Conservation (phyloP, 768 basidiomycete species). For the Dacryopinax primogenitus region DNA sequence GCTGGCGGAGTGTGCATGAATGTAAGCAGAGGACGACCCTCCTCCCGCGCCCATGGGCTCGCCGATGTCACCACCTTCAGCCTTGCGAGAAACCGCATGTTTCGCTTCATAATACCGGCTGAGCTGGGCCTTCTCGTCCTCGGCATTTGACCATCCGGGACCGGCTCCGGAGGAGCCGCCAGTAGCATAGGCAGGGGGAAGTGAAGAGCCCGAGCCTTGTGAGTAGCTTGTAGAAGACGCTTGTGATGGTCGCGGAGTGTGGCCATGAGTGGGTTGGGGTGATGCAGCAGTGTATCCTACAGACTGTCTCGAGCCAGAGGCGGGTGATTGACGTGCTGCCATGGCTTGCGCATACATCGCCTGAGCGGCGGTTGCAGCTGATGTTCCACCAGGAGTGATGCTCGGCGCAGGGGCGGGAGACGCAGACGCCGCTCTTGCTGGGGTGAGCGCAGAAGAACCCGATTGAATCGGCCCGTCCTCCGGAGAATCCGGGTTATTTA, state of each 20-base stretch:
- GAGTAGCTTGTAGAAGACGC: background rate
- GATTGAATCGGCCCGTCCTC: background rate
- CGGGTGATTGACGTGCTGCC: background rate
- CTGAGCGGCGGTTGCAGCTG: background rate
- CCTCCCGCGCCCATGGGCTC: background rate
- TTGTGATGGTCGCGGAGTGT: background rate
- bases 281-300: background rate
- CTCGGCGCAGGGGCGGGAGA: background rate
- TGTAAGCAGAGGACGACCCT: background rate
- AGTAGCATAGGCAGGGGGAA: background rate
- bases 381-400: background rate
- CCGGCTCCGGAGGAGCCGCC: slow-evolving; percentile 14
- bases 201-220: background rate
- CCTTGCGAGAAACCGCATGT: slow-evolving; percentile 50
- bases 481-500: background rate
- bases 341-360: background rate
- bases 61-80: background rate
- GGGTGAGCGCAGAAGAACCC: background rate
- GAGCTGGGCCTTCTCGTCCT: slow-evolving; percentile 62
- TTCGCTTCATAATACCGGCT: slow-evolving; percentile 58
- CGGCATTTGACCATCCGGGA: slow-evolving; percentile 41
- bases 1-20: background rate
- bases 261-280: background rate
- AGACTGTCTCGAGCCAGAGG: background rate
- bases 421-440: background rate